Conservation (phyloP, 1,284 basidiomycete genomes). For the Apiotrichum sp. region DNA sequence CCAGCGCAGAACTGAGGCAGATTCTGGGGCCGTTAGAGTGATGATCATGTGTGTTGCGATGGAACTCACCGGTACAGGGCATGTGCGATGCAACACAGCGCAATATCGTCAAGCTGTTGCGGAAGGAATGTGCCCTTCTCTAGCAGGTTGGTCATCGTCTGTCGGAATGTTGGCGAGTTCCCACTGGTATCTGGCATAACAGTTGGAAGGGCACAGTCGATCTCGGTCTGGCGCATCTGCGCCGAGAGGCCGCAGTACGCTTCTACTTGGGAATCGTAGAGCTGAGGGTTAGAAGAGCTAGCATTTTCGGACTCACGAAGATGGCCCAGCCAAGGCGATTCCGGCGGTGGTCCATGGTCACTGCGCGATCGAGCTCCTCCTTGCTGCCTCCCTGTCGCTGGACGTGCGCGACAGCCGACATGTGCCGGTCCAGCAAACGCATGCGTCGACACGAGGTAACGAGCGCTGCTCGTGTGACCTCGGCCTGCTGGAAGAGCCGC, state of each 20-base stretch:
- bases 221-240: conserved; percentile 14
- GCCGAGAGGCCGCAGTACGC: conserved; percentile 18
- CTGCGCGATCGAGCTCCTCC: conserved; percentile 14
- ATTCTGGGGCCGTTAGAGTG: conserved; percentile 11
- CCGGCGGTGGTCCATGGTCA: conserved; percentile 17
- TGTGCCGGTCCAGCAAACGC: conserved; percentile 18
- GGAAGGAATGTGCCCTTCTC: conserved; percentile 11
- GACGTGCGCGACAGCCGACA: conserved; percentile 12
- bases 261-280: conserved; percentile 20
- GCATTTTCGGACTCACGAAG: conserved; percentile 13
- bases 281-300: conserved; percentile 2
- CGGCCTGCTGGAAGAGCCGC: conserved; percentile 20
- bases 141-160: conserved; percentile 15
- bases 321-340: conserved; percentile 23
- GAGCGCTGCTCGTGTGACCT: conserved; percentile 11
- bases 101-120: conserved; percentile 16
- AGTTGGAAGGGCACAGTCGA: conserved; percentile 7
- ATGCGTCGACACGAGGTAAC: conserved; percentile 17
- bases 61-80: conserved; percentile 20
- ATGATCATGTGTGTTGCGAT: background rate
- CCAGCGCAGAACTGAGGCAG: conserved; percentile 13
- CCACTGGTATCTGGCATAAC: background rate
- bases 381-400: background rate
- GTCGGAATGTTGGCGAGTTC: conserved; percentile 4
- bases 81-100: conserved; percentile 13